phyloP scores from a whole-genome alignment of 257 asterid species.

The Scutellaria minor region DNA sequence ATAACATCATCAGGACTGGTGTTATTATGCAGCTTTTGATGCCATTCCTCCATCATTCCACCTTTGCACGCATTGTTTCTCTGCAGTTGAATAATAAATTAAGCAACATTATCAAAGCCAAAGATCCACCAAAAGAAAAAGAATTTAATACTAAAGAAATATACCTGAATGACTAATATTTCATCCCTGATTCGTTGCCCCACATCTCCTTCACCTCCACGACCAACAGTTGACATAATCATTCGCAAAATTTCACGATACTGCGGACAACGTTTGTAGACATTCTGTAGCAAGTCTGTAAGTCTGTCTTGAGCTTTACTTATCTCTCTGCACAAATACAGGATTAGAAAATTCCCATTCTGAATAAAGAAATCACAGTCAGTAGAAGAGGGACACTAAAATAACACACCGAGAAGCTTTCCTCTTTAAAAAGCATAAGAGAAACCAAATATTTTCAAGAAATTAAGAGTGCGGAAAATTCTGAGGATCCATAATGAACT shows the following conservation, averaged over 20 bases:
- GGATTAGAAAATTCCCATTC: constrained; percentile 18
- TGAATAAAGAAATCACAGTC: constrained; percentile 1
- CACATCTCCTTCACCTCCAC: constrained; percentile 99
- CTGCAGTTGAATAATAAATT: constrained; percentile 49
- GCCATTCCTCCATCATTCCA: constrained; percentile 99
- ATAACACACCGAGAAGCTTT: constrained; percentile 8
- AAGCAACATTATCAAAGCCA: constrained; percentile 25
- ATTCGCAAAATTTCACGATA: constrained; percentile 79
- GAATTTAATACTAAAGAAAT: constrained; percentile 19
- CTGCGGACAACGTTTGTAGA: constrained; percentile 62
- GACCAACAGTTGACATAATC: constrained; percentile 98
- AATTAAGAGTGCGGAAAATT: constrained; percentile 11
- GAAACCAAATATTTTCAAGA: constrained; percentile 7
- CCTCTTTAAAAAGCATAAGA: constrained; percentile 17
- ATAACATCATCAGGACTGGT: constrained; percentile 99
- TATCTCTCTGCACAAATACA: constrained; percentile 75
- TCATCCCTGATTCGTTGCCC: constrained; percentile 99
- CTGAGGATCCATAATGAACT: constrained; percentile 2
- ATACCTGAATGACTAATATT: constrained; percentile 93
- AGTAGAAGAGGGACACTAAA: neutral
- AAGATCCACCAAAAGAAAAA: constrained; percentile 16
- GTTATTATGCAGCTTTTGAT: constrained; percentile 96
- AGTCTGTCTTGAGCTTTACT: constrained; percentile 99
- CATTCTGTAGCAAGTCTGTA: constrained; percentile 78
- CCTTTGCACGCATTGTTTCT: constrained; percentile 94